These are phyloP conservation scores for Agrocybe pediades DNA, from an alignment of 768 basidiomycete genomes.

Conservation along the genomic window DNA sequence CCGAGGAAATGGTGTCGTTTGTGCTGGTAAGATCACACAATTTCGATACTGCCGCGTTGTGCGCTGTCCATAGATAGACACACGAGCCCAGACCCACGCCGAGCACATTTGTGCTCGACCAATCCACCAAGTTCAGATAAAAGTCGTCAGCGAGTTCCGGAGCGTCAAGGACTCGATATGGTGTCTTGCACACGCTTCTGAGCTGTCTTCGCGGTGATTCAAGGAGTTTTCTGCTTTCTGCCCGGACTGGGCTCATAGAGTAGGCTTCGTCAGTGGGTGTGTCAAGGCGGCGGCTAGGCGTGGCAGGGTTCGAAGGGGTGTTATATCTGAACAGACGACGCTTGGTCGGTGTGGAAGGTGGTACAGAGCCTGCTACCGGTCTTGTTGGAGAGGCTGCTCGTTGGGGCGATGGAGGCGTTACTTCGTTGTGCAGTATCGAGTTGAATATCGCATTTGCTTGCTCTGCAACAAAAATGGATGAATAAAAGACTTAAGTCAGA, in stretches of 20 bases:
- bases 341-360: conserved; percentile 52
- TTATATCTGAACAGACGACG: conserved; percentile 71
- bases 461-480: conserved; percentile 41
- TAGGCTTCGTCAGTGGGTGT: conserved; percentile 88
- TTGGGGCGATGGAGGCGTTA: conserved; percentile 68
- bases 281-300: conserved; percentile 68
- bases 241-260: conserved; percentile 86
- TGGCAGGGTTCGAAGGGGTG: conserved; percentile 62
- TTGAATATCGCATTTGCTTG: conserved; percentile 86
- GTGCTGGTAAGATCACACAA: conserved; percentile 78
- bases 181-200: conserved; percentile 88
- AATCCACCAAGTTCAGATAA: conserved; percentile 97
- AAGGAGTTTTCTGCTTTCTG: conserved; percentile 78
- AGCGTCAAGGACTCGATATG: conserved; percentile 95
- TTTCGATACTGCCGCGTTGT: conserved; percentile 90
- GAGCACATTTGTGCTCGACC: conserved; percentile 94
- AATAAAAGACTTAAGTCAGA: neutral
- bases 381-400: conserved; percentile 65
- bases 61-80: conserved; percentile 97
- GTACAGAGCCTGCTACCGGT: conserved; percentile 40
- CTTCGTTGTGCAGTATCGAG: conserved; percentile 75
- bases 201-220: conserved; percentile 82
- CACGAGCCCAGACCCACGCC: conserved; percentile 91
- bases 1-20: conserved; percentile 78
- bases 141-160: conserved; percentile 98